These are phyloP conservation scores for Deuterostichococcus epilithicus DNA, from an alignment of 139 green algal species.

Conservation along the genomic window DNA sequence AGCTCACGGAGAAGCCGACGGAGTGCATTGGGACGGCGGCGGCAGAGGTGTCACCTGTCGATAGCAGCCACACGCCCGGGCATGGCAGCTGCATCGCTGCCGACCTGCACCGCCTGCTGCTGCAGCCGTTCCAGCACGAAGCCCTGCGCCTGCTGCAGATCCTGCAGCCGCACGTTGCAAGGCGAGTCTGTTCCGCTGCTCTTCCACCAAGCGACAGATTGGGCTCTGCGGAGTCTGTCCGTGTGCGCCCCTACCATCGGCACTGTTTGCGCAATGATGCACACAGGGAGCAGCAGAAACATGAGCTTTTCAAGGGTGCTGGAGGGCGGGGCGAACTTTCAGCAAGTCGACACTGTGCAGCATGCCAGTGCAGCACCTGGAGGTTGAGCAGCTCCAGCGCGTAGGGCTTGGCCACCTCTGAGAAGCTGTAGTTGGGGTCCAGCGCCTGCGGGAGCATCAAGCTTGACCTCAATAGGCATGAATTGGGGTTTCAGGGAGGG, in stretches of 20 bases:
- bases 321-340: too few species aligned
- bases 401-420: constrained; percentile 60
- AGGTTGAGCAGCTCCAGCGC: constrained; percentile 59
- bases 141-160: constrained; percentile 26
- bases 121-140: constrained; percentile 62
- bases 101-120: constrained; percentile 61
- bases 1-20: too few species aligned
- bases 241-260: too few species aligned
- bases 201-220: too few species aligned
- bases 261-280: too few species aligned
- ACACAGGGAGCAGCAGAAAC: too few species aligned
- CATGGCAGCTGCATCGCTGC: constrained; percentile 60
- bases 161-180: constrained; percentile 4
- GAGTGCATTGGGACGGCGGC: too few species aligned
- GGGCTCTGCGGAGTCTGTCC: too few species aligned
- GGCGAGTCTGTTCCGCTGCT: neutral
- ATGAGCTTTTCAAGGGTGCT: too few species aligned
- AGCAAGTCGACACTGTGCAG: too few species aligned
- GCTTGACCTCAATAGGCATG: too few species aligned
- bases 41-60: constrained; percentile 15
- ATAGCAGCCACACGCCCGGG: constrained; percentile 61
- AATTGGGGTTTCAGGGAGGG: too few species aligned
- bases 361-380: constrained; percentile 25
- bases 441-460: constrained; percentile 35
- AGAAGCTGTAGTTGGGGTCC: constrained; percentile 70